These are phyloP conservation scores for Solanum chmielewskii DNA, from an alignment of 257 asterid genomes.

Conservation along the genomic window DNA sequence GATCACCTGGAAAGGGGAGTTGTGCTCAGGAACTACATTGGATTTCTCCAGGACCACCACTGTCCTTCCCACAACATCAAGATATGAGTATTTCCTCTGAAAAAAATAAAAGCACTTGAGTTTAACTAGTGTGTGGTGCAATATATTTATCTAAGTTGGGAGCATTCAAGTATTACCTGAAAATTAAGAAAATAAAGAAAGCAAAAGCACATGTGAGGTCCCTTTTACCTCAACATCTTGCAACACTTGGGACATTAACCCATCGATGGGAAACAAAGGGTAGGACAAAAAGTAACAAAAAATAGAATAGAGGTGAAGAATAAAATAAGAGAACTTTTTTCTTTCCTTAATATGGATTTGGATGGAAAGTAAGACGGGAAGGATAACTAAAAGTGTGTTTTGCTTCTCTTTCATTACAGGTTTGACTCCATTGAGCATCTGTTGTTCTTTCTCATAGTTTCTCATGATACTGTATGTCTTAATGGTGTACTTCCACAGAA, in stretches of 20 bases:
- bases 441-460: background rate
- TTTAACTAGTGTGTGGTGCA: background rate
- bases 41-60: constrained; percentile 83
- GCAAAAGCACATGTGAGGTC: background rate
- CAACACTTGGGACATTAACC: background rate
- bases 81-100: constrained; percentile 93
- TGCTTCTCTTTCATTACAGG: background rate
- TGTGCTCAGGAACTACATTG: constrained; percentile 93
- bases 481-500: background rate
- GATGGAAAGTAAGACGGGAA: background rate
- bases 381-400: background rate
- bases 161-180: background rate
- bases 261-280: background rate
- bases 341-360: background rate
- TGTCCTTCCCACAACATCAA: constrained; percentile 89
- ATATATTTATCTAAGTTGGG: background rate
- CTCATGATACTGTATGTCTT: background rate
- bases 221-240: background rate
- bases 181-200: background rate
- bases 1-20: constrained; percentile 86
- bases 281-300: background rate
- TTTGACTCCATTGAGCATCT: background rate
- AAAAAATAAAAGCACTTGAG: constrained; percentile 24
- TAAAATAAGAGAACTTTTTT: background rate
- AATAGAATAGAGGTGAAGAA: background rate